phyloP scores from a whole-genome alignment of 106 monocot species.

The Platanthera zijinensis region DNA sequence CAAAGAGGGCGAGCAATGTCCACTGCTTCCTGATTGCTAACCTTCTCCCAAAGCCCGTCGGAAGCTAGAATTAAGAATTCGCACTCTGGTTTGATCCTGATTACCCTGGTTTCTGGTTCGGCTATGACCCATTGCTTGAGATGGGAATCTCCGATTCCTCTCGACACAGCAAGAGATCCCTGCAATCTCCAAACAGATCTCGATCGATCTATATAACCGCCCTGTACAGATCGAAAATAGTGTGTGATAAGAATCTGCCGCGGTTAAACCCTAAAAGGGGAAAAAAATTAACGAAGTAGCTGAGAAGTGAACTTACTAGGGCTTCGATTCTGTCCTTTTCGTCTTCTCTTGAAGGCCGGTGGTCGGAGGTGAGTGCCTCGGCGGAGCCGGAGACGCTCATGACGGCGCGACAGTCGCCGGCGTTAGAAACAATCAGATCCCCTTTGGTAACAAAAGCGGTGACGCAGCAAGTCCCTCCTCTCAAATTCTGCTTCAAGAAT shows the following conservation, averaged over 20 bases:
- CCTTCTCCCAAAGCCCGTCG: constrained; percentile 86
- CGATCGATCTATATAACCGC: constrained; percentile 60
- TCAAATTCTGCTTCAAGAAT: constrained; percentile 37
- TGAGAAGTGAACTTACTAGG: constrained; percentile 42
- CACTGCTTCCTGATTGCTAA: constrained; percentile 75
- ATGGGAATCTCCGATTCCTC: constrained; percentile 79
- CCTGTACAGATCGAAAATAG: constrained; percentile 20
- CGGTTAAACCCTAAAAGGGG: background rate
- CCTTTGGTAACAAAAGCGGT: constrained; percentile 70
- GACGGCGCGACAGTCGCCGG: constrained; percentile 89
- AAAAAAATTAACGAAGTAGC: background rate
- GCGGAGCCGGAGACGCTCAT: constrained; percentile 58
- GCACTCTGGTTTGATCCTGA: constrained; percentile 45
- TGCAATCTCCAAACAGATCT: constrained; percentile 79
- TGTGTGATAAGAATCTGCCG: background rate
- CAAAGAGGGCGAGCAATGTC: constrained; percentile 46
- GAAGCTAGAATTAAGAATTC: constrained; percentile 95
- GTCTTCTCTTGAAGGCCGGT: constrained; percentile 68
- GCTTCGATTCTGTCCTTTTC: constrained; percentile 72
- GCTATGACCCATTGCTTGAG: constrained; percentile 82
- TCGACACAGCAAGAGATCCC: constrained; percentile 80
- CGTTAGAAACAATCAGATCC: constrained; percentile 73
- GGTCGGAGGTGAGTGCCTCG: constrained; percentile 81
- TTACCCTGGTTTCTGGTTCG: constrained; percentile 60
- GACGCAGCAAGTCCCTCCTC: constrained; percentile 68